phyloP scores from a whole-genome alignment of 2,329 filamentous ascomycete genomes.

The Macrophomina phaseolina region DNA sequence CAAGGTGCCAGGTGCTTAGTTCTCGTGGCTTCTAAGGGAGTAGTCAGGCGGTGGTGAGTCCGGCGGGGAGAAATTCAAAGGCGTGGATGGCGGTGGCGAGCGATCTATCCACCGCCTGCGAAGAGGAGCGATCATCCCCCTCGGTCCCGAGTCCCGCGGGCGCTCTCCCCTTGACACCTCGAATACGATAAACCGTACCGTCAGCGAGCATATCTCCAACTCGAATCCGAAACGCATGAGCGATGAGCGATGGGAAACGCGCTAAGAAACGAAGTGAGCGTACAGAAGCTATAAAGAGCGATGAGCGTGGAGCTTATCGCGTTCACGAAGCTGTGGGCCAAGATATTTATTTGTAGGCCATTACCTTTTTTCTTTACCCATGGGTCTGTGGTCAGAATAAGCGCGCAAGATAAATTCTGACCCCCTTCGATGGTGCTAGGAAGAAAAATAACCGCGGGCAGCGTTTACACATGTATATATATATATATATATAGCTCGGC shows the following conservation, averaged over 20 bases:
- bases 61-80: neutral
- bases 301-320: neutral
- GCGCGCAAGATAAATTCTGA: neutral
- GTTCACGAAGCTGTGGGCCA: neutral
- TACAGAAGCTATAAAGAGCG: neutral
- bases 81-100: neutral
- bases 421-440: neutral
- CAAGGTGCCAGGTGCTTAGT: neutral
- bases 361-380: neutral
- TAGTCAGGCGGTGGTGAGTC: neutral
- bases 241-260: neutral
- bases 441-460: neutral
- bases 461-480: neutral
- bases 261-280: neutral
- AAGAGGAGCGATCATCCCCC: neutral
- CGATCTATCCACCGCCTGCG: neutral
- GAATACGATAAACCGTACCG: neutral
- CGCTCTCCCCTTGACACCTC: neutral
- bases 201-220: neutral
- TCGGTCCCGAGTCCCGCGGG: neutral
- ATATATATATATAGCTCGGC: neutral
- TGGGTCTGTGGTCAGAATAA: neutral
- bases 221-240: neutral
- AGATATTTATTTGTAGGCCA: neutral
- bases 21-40: neutral